Evolutionary conservation across 768 basidiomycete species (phyloP).

Genomic region (Termitomyces sp.): DNA sequence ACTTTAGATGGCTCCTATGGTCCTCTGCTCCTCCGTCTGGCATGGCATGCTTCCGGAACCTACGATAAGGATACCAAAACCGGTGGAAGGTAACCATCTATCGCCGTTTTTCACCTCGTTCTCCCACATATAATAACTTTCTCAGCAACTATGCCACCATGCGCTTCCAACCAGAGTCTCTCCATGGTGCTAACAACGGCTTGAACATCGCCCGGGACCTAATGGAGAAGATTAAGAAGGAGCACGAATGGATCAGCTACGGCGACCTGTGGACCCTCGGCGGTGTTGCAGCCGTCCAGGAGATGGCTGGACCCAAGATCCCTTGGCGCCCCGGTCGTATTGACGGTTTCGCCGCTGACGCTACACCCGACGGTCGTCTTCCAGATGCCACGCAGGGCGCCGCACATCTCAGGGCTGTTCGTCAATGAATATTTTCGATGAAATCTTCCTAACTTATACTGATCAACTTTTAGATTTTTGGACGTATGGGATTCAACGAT

Average conservation of each 20-base stretch:
- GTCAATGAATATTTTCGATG: conserved; percentile 15
- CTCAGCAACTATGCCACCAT: conserved; percentile 94
- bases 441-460: not conserved
- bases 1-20: conserved; percentile 78
- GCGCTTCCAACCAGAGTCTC: conserved; percentile 89
- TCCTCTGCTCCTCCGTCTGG: conserved; percentile 83
- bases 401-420: conserved; percentile 76
- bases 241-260: conserved; percentile 92
- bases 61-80: conserved; percentile 76
- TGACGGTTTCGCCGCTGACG: conserved; percentile 72
- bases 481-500: conserved; percentile 96
- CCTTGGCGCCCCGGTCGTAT: conserved; percentile 93
- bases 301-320: conserved; percentile 89
- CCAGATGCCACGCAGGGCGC: conserved; percentile 82
- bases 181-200: conserved; percentile 82
- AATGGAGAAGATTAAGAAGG: conserved; percentile 82
- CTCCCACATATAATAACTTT: not conserved
- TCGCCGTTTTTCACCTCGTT: not conserved
- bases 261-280: conserved; percentile 97
- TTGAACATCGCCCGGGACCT: conserved; percentile 72
- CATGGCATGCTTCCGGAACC: conserved; percentile 93
- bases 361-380: conserved; percentile 83
- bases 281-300: conserved; percentile 88
- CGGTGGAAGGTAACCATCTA: conserved; percentile 65
- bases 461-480: conserved; percentile 54